Conservation (phyloP, 768 basidiomycete species). For the Kwoniella bestiolae region DNA sequence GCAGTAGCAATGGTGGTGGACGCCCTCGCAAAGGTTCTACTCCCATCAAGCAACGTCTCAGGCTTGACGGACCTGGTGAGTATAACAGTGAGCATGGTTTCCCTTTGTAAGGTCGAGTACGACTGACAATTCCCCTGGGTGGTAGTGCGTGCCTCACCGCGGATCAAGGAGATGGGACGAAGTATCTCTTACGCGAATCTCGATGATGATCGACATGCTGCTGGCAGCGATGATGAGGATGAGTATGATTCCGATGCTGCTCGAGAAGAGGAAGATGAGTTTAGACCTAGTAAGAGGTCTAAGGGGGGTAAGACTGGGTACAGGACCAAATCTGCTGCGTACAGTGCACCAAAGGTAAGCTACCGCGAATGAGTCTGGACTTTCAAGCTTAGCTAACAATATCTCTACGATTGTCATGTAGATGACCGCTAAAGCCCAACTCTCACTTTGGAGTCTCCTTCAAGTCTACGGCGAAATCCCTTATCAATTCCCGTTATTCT, state of each 20-base stretch:
- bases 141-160: conserved; percentile 48
- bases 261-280: conserved; percentile 53
- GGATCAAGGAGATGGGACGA: conserved; percentile 52
- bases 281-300: conserved; percentile 40
- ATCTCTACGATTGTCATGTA: background rate
- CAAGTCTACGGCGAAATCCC: conserved; percentile 50
- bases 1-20: background rate
- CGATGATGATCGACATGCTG: conserved; percentile 35
- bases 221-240: conserved; percentile 38
- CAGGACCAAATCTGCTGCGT: conserved; percentile 3
- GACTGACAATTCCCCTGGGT: background rate
- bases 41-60: conserved; percentile 31
- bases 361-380: background rate
- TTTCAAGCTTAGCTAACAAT: background rate
- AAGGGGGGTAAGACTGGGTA: conserved; percentile 24
- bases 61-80: conserved; percentile 33
- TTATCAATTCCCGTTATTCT: conserved; percentile 54
- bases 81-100: background rate
- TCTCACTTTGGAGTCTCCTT: conserved; percentile 50
- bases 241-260: conserved; percentile 23
- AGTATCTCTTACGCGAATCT: conserved; percentile 52
- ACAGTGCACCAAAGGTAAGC: conserved; percentile 27
- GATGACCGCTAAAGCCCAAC: conserved; percentile 26
- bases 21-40: conserved; percentile 26
- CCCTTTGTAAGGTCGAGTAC: background rate